Conservation (phyloP, 306 rosid genomes). For the Trifolium dubium region DNA sequence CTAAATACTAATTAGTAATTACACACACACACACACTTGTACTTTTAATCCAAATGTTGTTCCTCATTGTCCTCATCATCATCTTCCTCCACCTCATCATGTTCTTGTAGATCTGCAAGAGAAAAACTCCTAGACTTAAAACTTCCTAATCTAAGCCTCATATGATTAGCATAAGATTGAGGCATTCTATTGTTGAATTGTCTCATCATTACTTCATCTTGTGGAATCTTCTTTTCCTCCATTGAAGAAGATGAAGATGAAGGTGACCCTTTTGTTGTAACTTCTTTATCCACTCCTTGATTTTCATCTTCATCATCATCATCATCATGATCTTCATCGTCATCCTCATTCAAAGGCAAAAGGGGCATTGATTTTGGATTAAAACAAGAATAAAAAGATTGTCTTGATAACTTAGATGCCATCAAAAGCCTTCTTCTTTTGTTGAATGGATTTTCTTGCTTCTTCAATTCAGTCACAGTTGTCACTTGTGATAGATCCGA, state of each 20-base stretch:
- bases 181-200: conserved; percentile 19
- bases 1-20: not conserved
- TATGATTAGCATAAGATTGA: conserved; percentile 35
- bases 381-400: conserved; percentile 56
- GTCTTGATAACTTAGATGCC: conserved; percentile 62
- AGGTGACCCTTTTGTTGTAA: not conserved
- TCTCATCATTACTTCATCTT: conserved; percentile 33
- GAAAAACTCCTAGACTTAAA: conserved; percentile 69
- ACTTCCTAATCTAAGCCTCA: conserved; percentile 51
- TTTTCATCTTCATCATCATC: not conserved
- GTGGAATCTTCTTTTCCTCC: conserved; percentile 39
- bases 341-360: conserved; percentile 47
- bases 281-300: conserved; percentile 9
- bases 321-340: conserved; percentile 42
- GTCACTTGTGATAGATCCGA: conserved; percentile 61
- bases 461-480: conserved; percentile 62
- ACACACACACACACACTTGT: not conserved
- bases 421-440: conserved; percentile 67
- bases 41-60: conserved; percentile 1
- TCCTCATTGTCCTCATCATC: conserved; percentile 11
- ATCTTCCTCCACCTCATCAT: conserved; percentile 37
- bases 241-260: conserved; percentile 36
- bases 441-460: conserved; percentile 78
- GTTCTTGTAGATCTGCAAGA: conserved; percentile 76
- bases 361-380: conserved; percentile 91